These are phyloP conservation scores for Tripidium arundinaceum DNA, from an alignment of 202 grass and related monocot genomes.

Conservation along the genomic window DNA sequence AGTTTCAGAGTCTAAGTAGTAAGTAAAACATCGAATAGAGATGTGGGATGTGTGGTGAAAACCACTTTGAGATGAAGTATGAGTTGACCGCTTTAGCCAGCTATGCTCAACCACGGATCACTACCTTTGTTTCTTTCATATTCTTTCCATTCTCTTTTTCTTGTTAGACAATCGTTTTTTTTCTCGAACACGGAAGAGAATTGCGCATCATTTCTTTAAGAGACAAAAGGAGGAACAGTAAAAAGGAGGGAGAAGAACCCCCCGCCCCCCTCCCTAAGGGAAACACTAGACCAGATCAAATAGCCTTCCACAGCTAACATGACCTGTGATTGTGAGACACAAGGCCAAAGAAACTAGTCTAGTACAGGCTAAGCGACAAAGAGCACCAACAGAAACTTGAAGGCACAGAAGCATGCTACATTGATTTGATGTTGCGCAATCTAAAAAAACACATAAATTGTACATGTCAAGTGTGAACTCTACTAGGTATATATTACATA, in stretches of 20 bases:
- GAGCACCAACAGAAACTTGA: not conserved
- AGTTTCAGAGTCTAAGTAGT: not conserved
- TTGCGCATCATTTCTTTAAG: not conserved
- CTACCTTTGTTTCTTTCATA: not conserved
- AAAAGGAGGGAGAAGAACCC: no score
- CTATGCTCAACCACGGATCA: not conserved
- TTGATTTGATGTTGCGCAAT: not conserved
- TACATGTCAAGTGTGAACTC: slow-evolving; percentile 1
- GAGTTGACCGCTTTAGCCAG: no score
- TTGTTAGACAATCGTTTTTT: not conserved
- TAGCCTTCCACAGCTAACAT: no score
- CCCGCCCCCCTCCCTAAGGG: no score
- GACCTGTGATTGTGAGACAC: no score
- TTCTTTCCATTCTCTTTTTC: not conserved
- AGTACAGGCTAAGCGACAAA: not conserved
- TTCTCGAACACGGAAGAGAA: not conserved
- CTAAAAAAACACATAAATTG: not conserved
- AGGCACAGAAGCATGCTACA: not conserved
- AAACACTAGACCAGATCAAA: no score
- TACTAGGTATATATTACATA: slow-evolving; percentile 30
- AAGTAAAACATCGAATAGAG: not conserved
- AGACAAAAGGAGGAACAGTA: not conserved
- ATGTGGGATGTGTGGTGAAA: not conserved
- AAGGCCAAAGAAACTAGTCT: not conserved
- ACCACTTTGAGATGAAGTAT: not conserved